Evolutionary conservation across 805 yeast species (phyloP), one percentile per base, ranked within the genome.

Genomic region (Candida boleticola): DNA sequence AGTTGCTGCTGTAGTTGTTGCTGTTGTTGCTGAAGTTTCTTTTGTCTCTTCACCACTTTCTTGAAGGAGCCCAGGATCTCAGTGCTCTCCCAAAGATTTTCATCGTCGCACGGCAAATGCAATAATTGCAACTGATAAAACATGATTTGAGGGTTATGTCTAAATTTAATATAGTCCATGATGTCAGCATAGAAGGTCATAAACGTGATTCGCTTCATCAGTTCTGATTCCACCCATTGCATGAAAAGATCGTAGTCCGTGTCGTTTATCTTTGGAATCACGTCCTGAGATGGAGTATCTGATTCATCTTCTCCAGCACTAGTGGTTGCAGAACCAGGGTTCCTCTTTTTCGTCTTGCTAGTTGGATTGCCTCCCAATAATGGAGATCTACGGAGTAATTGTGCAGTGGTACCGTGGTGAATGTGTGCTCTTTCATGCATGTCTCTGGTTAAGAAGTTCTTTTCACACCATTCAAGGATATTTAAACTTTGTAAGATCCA

Each of bases 341-440:
- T 52, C 41, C 38, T 61, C 34, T 42, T 57, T 41, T 51, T 59
- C 14, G 51, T 63, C 41, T 49, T 50, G 36, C 51, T 63, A 35
- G 58, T 62, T 0, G 89, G 86, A 43, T 83, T 79, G 0, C 89
- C 89, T 11, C 89, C 89, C 26, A 88, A 61, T 1, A 85, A 76
- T 1, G 95, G 88, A 0, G 88, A 79, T 51, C 96, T 70, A 50
- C 95, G 66, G 38, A 88, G 63, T 33, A 88, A 63, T 60, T 88
- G 96, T 31, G 87, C 81, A 0, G 90, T 81, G 0, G 95, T 84
- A 3, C 93, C 96, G 59, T 88, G 96, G 57, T 89, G 95, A 17
- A 89, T 66, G 60, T 84, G 92, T 0, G 88, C 85, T 37, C 96
- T 63, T 62, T 88, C 96, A 57, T 88, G 96, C 52, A 85, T 61